These are phyloP conservation scores for Vickermania ingenoplastis DNA, from an alignment of 208 protist genomes.

Conservation along the genomic window DNA sequence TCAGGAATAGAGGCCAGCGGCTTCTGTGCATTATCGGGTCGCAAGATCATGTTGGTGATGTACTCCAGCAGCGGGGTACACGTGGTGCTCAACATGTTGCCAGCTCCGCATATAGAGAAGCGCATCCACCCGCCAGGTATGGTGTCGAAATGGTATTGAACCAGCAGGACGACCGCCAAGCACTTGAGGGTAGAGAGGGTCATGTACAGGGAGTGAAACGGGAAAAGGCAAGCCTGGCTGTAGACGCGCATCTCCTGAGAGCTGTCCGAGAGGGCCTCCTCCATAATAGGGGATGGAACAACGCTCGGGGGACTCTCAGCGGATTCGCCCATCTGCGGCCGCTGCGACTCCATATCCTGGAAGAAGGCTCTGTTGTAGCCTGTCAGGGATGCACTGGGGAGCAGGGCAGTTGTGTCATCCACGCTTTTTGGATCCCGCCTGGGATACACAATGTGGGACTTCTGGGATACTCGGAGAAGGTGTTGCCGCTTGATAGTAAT, in stretches of 20 bases:
- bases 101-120: conserved; percentile 38
- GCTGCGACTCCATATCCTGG: conserved; percentile 6
- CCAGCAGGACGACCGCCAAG: conserved; percentile 36
- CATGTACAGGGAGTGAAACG: conserved; percentile 43
- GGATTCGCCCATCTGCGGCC: background rate
- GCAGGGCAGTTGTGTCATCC: background rate
- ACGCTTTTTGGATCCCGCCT: background rate
- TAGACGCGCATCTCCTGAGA: conserved; percentile 24
- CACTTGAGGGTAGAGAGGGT: conserved; percentile 37
- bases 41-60: conserved; percentile 22
- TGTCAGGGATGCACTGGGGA: background rate
- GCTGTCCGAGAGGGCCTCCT: conserved; percentile 25
- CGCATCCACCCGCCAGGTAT: conserved; percentile 43
- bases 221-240: conserved; percentile 38
- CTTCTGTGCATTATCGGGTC: conserved; percentile 12
- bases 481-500: background rate
- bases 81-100: conserved; percentile 41
- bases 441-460: background rate
- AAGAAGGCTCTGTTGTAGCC: conserved; percentile 13
- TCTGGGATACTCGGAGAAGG: background rate
- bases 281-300: conserved; percentile 29
- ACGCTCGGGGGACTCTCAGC: conserved; percentile 8
- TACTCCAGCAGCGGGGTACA: conserved; percentile 51
- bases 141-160: conserved; percentile 46
- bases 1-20: conserved; percentile 11